Conservation (phyloP, 768 basidiomycete species). For the Tricholoma sp. region DNA sequence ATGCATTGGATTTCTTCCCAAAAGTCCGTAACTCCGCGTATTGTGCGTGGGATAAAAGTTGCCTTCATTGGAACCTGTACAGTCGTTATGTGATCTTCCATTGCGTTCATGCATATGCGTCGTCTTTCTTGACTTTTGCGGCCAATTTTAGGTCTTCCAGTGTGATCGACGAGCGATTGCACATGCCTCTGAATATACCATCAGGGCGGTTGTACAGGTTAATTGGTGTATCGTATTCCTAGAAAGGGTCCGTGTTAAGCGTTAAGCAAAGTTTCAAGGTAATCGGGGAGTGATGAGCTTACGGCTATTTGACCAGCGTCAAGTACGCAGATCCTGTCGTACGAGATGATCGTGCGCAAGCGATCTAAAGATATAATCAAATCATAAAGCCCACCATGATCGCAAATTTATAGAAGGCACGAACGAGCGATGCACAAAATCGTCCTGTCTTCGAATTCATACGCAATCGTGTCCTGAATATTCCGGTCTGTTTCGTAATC, state of each 20-base stretch:
- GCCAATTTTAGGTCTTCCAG: constrained; percentile 59
- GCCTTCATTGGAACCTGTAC: not conserved
- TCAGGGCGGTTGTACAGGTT: constrained; percentile 50
- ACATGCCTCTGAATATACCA: constrained; percentile 84
- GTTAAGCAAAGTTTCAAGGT: not conserved
- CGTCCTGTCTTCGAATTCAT: constrained; percentile 79
- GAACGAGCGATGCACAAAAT: constrained; percentile 83
- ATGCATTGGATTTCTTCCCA: not conserved
- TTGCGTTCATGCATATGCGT: not conserved
- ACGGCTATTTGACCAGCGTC: constrained; percentile 74
- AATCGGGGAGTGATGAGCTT: constrained; percentile 21
- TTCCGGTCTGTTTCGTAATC: constrained; percentile 88
- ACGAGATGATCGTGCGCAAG: constrained; percentile 79
- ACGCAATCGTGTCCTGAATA: constrained; percentile 86
- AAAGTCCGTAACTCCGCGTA: not conserved
- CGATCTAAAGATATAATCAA: constrained; percentile 46
- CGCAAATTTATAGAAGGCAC: constrained; percentile 22
- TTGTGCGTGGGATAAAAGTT: not conserved
- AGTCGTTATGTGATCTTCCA: not conserved
- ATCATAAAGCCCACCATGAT: not conserved
- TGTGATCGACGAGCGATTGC: constrained; percentile 73
- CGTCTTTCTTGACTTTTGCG: constrained; percentile 18
- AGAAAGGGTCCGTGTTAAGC: not conserved
- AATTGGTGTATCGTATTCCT: constrained; percentile 81
- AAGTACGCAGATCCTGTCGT: constrained; percentile 87